Conservation (phyloP, 2,329 filamentous ascomycete genomes). For the Claviceps monticola region DNA sequence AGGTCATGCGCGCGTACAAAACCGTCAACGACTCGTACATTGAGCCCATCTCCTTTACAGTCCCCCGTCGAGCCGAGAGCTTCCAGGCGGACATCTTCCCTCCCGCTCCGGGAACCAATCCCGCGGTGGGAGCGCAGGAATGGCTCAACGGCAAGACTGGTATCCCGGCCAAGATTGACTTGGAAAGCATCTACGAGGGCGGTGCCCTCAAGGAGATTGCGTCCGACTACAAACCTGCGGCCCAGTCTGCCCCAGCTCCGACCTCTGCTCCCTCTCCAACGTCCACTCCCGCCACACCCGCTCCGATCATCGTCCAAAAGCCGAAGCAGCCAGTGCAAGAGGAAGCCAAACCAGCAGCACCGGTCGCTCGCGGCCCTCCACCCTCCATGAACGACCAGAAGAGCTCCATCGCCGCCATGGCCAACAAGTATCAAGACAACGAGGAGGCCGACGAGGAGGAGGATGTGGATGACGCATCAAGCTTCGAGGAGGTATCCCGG, state of each 20-base stretch:
- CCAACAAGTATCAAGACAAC: conserved; percentile 72
- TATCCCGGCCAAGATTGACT: conserved; percentile 79
- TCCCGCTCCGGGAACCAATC: conserved; percentile 64
- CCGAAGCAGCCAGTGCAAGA: conserved; percentile 16
- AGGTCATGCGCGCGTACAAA: conserved; percentile 92
- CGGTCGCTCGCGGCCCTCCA: conserved; percentile 32
- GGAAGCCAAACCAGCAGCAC: conserved; percentile 34
- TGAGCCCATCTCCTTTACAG: conserved; percentile 94
- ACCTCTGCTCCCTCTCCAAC: conserved; percentile 3
- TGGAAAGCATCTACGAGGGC: conserved; percentile 85
- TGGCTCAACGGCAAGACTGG: conserved; percentile 80
- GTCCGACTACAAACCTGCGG: conserved; percentile 49
- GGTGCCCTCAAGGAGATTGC: conserved; percentile 64
- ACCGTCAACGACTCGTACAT: conserved; percentile 90
- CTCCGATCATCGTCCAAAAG: conserved; percentile 30
- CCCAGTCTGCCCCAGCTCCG: conserved; percentile 29
- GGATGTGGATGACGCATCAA: conserved; percentile 54
- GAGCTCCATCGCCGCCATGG: conserved; percentile 71
- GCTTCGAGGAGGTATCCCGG: conserved; percentile 76
- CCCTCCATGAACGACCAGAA: conserved; percentile 74
- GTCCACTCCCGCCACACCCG: conserved; percentile 6
- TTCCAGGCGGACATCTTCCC: conserved; percentile 98
- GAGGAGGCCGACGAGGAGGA: conserved; percentile 48
- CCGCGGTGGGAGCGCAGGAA: conserved; percentile 65
- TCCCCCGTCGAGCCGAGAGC: conserved; percentile 80